Conservation (phyloP, 23 red algal genomes). For the Gracilaria gracilis region DNA sequence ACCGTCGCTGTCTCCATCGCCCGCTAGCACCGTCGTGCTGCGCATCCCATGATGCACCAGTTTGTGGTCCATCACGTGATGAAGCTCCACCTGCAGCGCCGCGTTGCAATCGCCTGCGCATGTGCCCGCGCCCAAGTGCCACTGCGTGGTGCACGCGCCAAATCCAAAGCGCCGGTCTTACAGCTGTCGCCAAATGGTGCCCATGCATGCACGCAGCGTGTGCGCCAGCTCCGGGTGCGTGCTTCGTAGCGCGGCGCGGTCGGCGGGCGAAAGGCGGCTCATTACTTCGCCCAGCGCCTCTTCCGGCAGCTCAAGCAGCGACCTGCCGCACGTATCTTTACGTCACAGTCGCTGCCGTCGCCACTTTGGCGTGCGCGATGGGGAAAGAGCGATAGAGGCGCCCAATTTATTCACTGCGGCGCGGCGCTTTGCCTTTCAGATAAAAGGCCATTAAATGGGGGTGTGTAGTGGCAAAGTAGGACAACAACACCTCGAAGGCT, state of each 20-base stretch:
- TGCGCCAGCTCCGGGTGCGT: not conserved
- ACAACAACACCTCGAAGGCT: too few species aligned
- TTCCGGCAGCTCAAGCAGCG: constrained; percentile 10
- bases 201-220: not conserved
- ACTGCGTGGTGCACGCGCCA: not conserved
- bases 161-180: not conserved
- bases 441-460: too few species aligned
- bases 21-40: not conserved
- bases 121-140: too few species aligned
- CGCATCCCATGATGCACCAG: not conserved
- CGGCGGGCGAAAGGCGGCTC: not conserved
- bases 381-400: too few species aligned
- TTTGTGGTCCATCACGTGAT: not conserved
- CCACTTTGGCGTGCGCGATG: too few species aligned
- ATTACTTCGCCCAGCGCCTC: not conserved
- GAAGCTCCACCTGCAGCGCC: not conserved
- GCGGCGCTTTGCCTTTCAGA: too few species aligned
- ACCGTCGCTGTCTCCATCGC: not conserved
- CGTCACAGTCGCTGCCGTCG: too few species aligned
- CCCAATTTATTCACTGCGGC: too few species aligned
- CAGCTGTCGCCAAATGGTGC: not conserved
- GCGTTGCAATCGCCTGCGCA: not conserved
- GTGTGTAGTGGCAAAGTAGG: too few species aligned
- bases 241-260: not conserved
- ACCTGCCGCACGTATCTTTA: too few species aligned